Evolutionary conservation across 75 land plant genomes (phyloP).

Genomic region (Sequoiadendron giganteum): DNA sequence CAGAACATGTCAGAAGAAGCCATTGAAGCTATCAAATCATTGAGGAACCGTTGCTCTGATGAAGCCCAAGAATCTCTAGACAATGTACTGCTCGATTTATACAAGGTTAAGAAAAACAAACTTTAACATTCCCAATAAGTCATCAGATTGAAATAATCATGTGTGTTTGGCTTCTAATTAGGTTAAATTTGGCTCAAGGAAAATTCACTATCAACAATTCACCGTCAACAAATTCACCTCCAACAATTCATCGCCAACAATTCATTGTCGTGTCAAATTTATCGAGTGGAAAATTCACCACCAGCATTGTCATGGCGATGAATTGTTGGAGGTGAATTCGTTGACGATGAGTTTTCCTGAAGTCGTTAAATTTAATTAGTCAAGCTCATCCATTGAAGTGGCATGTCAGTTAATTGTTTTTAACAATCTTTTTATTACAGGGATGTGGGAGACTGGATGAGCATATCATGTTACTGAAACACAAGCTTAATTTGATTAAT

Average conservation of each 20-base stretch:
- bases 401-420: not conserved
- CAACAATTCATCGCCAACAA: too few species aligned
- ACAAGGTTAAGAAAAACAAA: not conserved
- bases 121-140: not conserved
- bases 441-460: constrained; percentile 18
- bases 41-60: constrained; percentile 37
- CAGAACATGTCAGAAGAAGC: constrained; percentile 43
- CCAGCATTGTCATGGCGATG: too few species aligned
- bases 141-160: not conserved
- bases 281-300: too few species aligned
- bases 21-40: constrained; percentile 44
- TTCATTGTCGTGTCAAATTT: too few species aligned
- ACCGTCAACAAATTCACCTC: too few species aligned
- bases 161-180: not conserved
- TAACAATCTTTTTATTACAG: not conserved
- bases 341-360: too few species aligned
- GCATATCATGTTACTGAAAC: constrained; percentile 2
- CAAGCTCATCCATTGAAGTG: not conserved
- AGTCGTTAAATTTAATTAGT: not conserved
- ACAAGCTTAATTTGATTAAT: constrained; percentile 2
- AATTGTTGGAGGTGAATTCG: too few species aligned
- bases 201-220: too few species aligned
- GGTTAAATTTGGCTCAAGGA: too few species aligned
- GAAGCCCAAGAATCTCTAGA: constrained; percentile 20
- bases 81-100: constrained; percentile 6